Percentiles rank a stretch among this genome's conserved stretches.
These are phyloP conservation scores for Xerophyta viscosa DNA, from an alignment of 106 monocot genomes.

Conservation along the genomic window DNA sequence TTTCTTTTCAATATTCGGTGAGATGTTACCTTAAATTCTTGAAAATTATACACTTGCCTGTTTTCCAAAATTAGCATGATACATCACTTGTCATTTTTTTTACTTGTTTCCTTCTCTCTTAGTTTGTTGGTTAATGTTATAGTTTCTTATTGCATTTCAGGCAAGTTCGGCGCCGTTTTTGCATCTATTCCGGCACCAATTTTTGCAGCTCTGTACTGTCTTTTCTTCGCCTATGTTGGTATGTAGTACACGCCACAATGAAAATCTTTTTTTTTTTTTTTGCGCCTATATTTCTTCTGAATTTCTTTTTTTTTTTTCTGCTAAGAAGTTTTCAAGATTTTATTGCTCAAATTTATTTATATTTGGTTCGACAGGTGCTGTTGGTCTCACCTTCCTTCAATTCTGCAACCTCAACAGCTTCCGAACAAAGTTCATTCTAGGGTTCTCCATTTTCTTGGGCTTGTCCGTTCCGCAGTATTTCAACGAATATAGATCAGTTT, in stretches of 20 bases:
- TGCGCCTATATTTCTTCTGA: not conserved
- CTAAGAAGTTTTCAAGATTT: no score
- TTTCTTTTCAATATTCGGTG: slow-evolving; percentile 97
- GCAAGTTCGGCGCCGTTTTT: slow-evolving; percentile 95
- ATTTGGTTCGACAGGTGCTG: slow-evolving; percentile 82
- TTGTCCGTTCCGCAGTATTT: slow-evolving; percentile 95
- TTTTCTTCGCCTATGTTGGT: slow-evolving; percentile 98
- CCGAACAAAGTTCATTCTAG: slow-evolving; percentile 89
- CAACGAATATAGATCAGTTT: slow-evolving; percentile 95
- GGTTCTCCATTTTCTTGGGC: slow-evolving; percentile 89
- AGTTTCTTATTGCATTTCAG: no score
- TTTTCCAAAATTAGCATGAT: no score
- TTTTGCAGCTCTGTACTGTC: slow-evolving; percentile 86
- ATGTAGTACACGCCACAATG: no score
- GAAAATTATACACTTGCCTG: no score
- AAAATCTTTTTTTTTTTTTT: no score
- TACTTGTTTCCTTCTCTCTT: no score
- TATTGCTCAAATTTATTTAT: no score
- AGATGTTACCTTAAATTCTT: no score
- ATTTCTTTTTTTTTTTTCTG: no score
- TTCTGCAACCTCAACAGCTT: slow-evolving; percentile 98
- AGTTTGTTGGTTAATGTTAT: no score
- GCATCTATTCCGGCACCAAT: slow-evolving; percentile 93
- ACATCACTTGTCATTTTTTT: no score
- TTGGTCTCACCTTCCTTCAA: slow-evolving; percentile 80